Evolutionary conservation across 2,329 filamentous ascomycete species (phyloP), one percentile per base, ranked within the genome.

Genomic region (Cytospora piceae): DNA sequence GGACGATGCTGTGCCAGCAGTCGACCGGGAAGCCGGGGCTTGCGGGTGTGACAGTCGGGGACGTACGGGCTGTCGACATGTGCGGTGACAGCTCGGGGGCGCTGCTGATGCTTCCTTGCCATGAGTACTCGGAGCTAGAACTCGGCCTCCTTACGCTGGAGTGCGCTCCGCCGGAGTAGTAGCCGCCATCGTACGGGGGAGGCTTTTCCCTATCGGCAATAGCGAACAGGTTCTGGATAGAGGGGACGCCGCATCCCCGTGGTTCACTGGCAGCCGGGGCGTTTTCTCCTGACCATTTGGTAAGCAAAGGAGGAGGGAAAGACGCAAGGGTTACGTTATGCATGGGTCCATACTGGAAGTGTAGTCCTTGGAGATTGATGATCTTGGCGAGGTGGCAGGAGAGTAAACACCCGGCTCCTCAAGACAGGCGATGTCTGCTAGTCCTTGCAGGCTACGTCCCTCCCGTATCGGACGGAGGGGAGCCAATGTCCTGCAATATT

Each of bases 361-460:
- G 34, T 46, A 54, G 12, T 65, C 63, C 17, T 57, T 34, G 32
- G 39, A 32, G 20, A 42, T 14, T 6, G 63, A 24, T 22, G 32
- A 46, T 51, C 42, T 34, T n/a, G 54, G 58, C 11, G 54, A 34
- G 37, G 31, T 53, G 42, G 39, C 17, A 51, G 61, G 58, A n/a
- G 58, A 52, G 29, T 56, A 62, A 32, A 52, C 15, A 8, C 24
- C 42, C 20, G 64, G 66, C 32, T 68, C 59, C 8, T 46, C 37
- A 15, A 65, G 53, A 49, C 46, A 59, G 20, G 66, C 66, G 27
- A 58, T 32, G 14, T 65, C 66, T 39, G 64, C 64, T 29, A 67
- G 63, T 2, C 52, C 58, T 34, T 59, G 58, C 4, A 63, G 63
- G 12, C 39, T 24, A 24, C 34, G 39, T 22, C 29, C 51, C 27